Percentiles rank a stretch among this genome's conserved stretches.
These are phyloP conservation scores for Gossypium gossypioides DNA, from an alignment of 441 rosid species.

Conservation along the genomic window DNA sequence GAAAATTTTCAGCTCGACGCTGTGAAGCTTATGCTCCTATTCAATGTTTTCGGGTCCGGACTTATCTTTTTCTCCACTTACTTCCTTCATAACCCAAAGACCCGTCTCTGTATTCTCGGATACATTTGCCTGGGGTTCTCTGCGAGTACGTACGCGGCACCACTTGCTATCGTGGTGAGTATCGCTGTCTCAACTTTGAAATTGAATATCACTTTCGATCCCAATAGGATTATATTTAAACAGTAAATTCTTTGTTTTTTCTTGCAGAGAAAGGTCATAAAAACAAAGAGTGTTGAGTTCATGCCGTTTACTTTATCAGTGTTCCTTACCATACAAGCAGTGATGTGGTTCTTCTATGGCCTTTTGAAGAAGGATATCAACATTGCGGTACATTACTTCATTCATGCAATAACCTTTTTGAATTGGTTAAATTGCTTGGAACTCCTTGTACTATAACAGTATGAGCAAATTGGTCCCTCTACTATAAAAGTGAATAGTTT, in stretches of 20 bases:
- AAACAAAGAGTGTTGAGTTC: slow-evolving; percentile 73
- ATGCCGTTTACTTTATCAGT: slow-evolving; percentile 68
- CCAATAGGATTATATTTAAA: no score
- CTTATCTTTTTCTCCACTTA: slow-evolving; percentile 31
- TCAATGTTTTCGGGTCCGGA: slow-evolving; percentile 57
- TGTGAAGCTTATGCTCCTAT: slow-evolving; percentile 35
- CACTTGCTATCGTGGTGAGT: slow-evolving; percentile 53
- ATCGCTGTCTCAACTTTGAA: not conserved
- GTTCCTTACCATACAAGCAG: slow-evolving; percentile 71
- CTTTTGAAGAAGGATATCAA: slow-evolving; percentile 46
- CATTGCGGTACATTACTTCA: slow-evolving; percentile 45
- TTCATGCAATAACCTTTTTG: not conserved
- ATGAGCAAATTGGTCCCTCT: no score
- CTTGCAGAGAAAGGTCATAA: slow-evolving; percentile 60
- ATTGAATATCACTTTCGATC: not conserved
- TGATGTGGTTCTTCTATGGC: slow-evolving; percentile 81
- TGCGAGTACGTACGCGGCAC: slow-evolving; percentile 55
- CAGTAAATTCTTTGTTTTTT: no score
- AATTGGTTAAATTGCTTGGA: no score
- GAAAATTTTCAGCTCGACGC: slow-evolving; percentile 34
- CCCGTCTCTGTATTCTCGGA: slow-evolving; percentile 52
- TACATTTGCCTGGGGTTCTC: slow-evolving; percentile 61
- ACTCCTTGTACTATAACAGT: no score
- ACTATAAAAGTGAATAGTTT: no score
- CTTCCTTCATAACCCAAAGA: slow-evolving; percentile 26